A percentile compares a stretch with the other conserved stretches of the same genome.
Evolutionary conservation across 495 filamentous ascomycete genomes (phyloP).

Genomic region (Podospora didyma): DNA sequence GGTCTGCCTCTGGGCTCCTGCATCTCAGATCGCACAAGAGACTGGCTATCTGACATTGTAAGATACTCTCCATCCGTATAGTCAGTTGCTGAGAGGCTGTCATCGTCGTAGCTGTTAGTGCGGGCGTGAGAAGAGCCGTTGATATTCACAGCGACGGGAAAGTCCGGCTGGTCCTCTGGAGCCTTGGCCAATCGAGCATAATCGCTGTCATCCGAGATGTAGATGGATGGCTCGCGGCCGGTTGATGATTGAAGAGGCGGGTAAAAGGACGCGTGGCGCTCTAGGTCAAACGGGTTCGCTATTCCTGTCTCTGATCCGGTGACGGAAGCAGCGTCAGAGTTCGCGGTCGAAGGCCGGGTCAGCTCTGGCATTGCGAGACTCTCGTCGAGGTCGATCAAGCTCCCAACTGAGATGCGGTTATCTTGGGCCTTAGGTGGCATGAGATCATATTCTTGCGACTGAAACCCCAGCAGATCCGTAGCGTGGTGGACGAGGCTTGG

Average conservation of each 20-base stretch:
- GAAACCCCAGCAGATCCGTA: conserved; percentile 43
- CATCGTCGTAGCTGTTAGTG: conserved; percentile 29
- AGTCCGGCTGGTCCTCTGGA: conserved; percentile 4
- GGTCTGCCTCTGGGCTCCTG: conserved; percentile 2
- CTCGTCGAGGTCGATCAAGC: conserved; percentile 51
- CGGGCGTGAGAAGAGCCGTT: conserved; percentile 19
- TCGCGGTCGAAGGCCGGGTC: conserved; percentile 48
- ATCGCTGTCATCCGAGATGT: conserved; percentile 47
- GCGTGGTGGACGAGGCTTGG: conserved; percentile 47
- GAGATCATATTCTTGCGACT: conserved; percentile 42
- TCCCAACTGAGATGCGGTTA: conserved; percentile 40
- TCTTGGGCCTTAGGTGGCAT: conserved; percentile 16
- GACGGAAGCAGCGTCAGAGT: conserved; percentile 47
- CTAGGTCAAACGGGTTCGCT: conserved; percentile 51
- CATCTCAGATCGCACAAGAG: not conserved
- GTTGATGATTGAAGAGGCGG: conserved; percentile 26
- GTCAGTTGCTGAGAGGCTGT: conserved; percentile 25
- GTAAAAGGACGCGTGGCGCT: conserved; percentile 51
- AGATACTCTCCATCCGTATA: conserved; percentile 28
- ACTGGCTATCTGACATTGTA: conserved; percentile 15
- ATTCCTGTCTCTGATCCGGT: conserved; percentile 43
- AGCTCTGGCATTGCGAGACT: conserved; percentile 30
- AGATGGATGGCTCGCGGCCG: conserved; percentile 47
- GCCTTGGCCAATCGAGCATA: conserved; percentile 25
- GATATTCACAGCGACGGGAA: conserved; percentile 8